Evolutionary conservation across 805 yeast species (phyloP), one percentile per base, ranked within the genome.

Genomic region (Candida multigemmis): DNA sequence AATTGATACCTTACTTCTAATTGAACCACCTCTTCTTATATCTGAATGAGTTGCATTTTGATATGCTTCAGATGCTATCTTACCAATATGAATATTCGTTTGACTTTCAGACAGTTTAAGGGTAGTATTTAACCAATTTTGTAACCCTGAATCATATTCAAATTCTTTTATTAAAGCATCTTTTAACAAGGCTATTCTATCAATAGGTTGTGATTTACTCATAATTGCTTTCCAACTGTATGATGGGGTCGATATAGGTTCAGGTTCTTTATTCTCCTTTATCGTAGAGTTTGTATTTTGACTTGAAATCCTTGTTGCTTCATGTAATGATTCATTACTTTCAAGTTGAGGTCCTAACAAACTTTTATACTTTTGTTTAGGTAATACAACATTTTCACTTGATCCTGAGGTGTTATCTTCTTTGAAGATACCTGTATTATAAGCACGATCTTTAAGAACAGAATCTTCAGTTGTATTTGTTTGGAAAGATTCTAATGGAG

Each of bases 11-110:
- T 47, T 55, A 28, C 60, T 59, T 34, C 73, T 60, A 5, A 70
- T 59, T 14, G 70, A 65, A 29, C 58, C 60, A 30, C 61, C 64
- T 41, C 77, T 53, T 35, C 71, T 66, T 30, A 66, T 54, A 27
- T 73, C 73, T 35, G 60, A 66, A 39, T 71, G 71, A 5, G 71
- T 60, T 1, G 82, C 80, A 40, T 76, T 74, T 20, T 71, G 74
- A 46, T 76, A 77, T 2, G 84, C 85, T 29, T 68, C 72, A 16
- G 68, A 56, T 2, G 79, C 86, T 34, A 74, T 67, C 12, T 60
- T 61, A 0, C 76, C 75, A 26, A 68, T 56, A 32, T 51, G 67
- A 15, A 60, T 60, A 31, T 39, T 53, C n/a, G 56, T 44, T 7
- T 52, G 38, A 17, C 38, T 42, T 24, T 49, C 53, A 1, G 53